Percentiles rank a stretch among this genome's conserved stretches.
Conservation (phyloP, 257 asterid genomes). For the Fraxinus cuspidata region DNA sequence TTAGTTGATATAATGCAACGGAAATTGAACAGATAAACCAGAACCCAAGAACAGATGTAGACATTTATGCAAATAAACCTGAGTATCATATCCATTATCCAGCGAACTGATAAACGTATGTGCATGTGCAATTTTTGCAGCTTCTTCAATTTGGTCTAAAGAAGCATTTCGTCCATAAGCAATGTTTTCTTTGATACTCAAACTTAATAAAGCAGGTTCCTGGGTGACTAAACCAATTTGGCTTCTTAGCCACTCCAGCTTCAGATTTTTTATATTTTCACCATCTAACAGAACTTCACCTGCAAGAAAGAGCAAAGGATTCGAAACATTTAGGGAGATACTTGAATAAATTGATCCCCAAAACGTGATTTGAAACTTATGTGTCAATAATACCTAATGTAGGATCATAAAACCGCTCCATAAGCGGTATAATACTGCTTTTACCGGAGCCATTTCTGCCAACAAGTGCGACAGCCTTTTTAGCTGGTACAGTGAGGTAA, state of each 20-base stretch:
- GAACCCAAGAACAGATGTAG: slow-evolving; percentile 21
- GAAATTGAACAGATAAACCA: slow-evolving; percentile 18
- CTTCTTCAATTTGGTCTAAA: slow-evolving; percentile 93
- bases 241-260: slow-evolving; percentile 97
- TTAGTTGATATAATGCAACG: slow-evolving; percentile 19
- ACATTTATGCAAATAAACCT: slow-evolving; percentile 50
- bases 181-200: slow-evolving; percentile 92
- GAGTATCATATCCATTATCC: slow-evolving; percentile 90
- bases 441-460: slow-evolving; percentile 99
- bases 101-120: slow-evolving; percentile 95
- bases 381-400: slow-evolving; percentile 65
- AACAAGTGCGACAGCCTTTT: slow-evolving; percentile 97
- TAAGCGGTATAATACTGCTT: slow-evolving; percentile 98
- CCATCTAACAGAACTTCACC: slow-evolving; percentile 99
- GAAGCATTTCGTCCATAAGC: slow-evolving; percentile 96
- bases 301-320: slow-evolving; percentile 39
- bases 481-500: slow-evolving; percentile 96
- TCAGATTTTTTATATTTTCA: slow-evolving; percentile 91
- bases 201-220: slow-evolving; percentile 97
- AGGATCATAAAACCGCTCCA: slow-evolving; percentile 99
- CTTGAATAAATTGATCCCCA: slow-evolving; percentile 18
- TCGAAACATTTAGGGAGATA: slow-evolving; percentile 6
- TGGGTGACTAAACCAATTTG: slow-evolving; percentile 97
- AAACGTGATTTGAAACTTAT: slow-evolving; percentile 5
- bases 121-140: slow-evolving; percentile 99